Percentiles rank a stretch among this genome's conserved stretches.
These are phyloP conservation scores for Pseudisothecium myosuroides DNA, from an alignment of 225 moss, liverwort and hornwort genomes.

Conservation along the genomic window DNA sequence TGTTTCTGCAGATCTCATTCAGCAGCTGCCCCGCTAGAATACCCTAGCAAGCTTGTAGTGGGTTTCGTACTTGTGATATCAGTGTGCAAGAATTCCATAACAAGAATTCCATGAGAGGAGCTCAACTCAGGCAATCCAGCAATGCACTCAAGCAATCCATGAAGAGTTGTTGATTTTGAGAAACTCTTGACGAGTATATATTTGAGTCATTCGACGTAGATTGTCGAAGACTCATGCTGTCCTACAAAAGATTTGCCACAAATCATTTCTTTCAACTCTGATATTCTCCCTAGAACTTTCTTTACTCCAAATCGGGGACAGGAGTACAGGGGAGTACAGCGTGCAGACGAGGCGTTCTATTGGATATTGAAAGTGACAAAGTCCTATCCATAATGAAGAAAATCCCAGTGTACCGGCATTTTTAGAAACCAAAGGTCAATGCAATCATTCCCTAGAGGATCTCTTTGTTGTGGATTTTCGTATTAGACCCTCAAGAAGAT, in stretches of 20 bases:
- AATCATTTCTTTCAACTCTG: background rate
- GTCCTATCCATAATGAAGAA: background rate
- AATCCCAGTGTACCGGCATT: background rate
- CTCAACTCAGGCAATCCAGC: background rate
- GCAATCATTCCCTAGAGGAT: background rate
- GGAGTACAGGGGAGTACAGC: background rate
- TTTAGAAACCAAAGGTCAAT: too few species aligned
- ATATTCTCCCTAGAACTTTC: background rate
- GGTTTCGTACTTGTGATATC: background rate
- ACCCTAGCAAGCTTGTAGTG: background rate
- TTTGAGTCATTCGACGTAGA: background rate
- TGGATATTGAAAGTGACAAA: background rate
- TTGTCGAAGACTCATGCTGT: background rate
- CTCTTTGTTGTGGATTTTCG: background rate
- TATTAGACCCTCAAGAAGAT: background rate
- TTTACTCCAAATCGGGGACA: background rate
- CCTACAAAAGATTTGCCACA: too few species aligned
- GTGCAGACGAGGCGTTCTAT: background rate
- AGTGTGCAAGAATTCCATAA: background rate
- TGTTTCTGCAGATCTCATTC: too few species aligned
- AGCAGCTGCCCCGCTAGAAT: background rate
- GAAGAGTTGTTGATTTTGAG: background rate
- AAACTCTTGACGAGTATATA: background rate
- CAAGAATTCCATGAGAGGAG: background rate
- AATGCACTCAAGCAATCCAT: background rate